Conservation (phyloP, 345 rosid species). For the Tarenaya hassleriana region DNA sequence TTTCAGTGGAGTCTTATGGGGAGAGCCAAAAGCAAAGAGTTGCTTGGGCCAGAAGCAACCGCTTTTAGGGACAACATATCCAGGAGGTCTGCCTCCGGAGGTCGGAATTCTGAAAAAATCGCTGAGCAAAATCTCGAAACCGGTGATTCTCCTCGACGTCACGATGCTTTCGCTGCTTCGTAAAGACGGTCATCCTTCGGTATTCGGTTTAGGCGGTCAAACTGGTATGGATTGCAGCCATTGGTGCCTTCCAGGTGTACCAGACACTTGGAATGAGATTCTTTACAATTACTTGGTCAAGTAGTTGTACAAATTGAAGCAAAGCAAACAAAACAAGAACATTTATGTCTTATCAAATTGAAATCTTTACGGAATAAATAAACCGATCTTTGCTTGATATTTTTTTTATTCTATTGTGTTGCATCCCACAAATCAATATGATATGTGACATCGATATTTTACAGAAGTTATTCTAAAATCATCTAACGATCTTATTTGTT, state of each 20-base stretch:
- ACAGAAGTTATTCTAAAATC: too few relatives aligned
- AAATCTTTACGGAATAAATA: slow-evolving; percentile 13
- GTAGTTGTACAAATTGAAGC: not conserved
- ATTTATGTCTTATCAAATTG: slow-evolving; percentile 18
- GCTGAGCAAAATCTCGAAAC: slow-evolving; percentile 34
- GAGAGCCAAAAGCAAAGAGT: slow-evolving; percentile 46
- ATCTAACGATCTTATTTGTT: too few relatives aligned
- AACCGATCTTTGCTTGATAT: not conserved
- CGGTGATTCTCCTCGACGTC: slow-evolving; percentile 58
- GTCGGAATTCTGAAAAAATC: slow-evolving; percentile 52
- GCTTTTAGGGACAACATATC: slow-evolving; percentile 45
- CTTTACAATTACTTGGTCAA: slow-evolving; percentile 49
- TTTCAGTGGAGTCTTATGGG: slow-evolving; percentile 57
- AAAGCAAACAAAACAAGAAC: slow-evolving; percentile 1
- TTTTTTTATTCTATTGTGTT: too few relatives aligned
- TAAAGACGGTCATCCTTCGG: slow-evolving; percentile 88
- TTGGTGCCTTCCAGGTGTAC: slow-evolving; percentile 92
- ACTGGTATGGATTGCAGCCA: slow-evolving; percentile 68
- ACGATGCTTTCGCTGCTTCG: slow-evolving; percentile 70
- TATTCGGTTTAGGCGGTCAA: slow-evolving; percentile 48
- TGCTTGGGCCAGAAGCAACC: slow-evolving; percentile 65
- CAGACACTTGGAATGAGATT: slow-evolving; percentile 86
- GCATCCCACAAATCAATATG: too few relatives aligned
- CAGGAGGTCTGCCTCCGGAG: slow-evolving; percentile 52
- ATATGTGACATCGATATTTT: too few relatives aligned